Evolutionary conservation across 2,329 filamentous ascomycete species (phyloP), one percentile per base, ranked within the genome.

Genomic region (Fusarium continuum): DNA sequence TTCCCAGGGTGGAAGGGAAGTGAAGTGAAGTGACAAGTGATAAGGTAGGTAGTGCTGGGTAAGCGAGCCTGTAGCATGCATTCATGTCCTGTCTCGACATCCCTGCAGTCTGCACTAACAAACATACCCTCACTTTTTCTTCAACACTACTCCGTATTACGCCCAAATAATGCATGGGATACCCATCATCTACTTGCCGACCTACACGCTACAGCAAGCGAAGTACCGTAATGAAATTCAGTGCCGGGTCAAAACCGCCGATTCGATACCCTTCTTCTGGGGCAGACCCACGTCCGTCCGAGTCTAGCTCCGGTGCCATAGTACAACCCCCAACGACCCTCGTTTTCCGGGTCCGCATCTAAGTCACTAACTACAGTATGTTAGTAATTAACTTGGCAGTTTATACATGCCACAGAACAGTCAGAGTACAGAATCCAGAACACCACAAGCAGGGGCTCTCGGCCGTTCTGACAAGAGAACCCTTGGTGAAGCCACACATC

Each of bases 221-320:
- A 23, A 23, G n/a, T n/a, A 48, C 25, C 11, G 22, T n/a, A 13
- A 47, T 48, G 22, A 32, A 25, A 43, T 19, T 39, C 49, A 50
- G 17, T 50, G 31, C 48, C 53, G 16, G n/a, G 25, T 43, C 47
- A 64, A 65, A 65, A 57, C 62, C 62, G 44, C 62, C 58, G 58
- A 65, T 65, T 65, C 53, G 62, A 64, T 65, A 60, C 53, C 62
- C 45, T 65, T 62, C 59, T 29, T 53, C 45, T 66, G 58, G 62
- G 54, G 58, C 62, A 64, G 36, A 66, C 48, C 58, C 62, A 64
- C 34, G 62, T 35, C 39, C 22, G 25, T 44, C 50, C 39, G 34
- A 55, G 55, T 40, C 38, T 19, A 61, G 57, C 29, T 44, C 35
- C 47, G 31, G 47, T 57, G 43, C 43, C 48, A 63, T 34, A 28